These are phyloP conservation scores for Aphanocladium album DNA, from an alignment of 2,329 filamentous ascomycete genomes.

Conservation along the genomic window DNA sequence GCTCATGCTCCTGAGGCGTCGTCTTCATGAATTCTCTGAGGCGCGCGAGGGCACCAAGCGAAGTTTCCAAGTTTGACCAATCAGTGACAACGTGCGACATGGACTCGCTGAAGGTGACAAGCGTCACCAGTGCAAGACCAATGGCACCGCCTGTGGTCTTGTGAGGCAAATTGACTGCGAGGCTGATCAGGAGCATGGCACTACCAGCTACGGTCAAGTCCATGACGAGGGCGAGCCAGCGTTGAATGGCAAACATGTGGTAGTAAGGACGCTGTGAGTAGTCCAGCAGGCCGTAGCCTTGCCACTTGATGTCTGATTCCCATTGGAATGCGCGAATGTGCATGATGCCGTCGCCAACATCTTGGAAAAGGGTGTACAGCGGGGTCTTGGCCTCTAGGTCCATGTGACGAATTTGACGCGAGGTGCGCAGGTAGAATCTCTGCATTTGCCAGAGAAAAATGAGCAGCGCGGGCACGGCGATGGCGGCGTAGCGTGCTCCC, in stretches of 20 bases:
- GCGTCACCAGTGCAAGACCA: constrained; percentile 7
- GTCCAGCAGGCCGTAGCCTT: constrained; percentile 44
- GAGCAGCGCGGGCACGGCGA: constrained; percentile 22
- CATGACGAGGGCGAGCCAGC: constrained; percentile 48
- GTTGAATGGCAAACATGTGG: constrained; percentile 48
- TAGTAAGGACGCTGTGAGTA: constrained; percentile 51
- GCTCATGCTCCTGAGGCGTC: constrained; percentile 3
- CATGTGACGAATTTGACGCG: constrained; percentile 31
- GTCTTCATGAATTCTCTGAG: constrained; percentile 6
- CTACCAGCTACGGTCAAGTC: constrained; percentile 42
- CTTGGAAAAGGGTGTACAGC: constrained; percentile 33
- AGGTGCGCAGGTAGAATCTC: constrained; percentile 30
- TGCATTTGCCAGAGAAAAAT: constrained; percentile 26
- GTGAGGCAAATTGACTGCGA: constrained; percentile 1
- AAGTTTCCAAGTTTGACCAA: constrained; percentile 13
- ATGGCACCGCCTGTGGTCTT: constrained; percentile 3
- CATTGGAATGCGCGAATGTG: constrained; percentile 52
- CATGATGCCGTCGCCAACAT: constrained; percentile 39
- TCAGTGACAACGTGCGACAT: constrained; percentile 3
- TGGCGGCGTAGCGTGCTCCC: constrained; percentile 25
- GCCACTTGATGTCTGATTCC: constrained; percentile 36
- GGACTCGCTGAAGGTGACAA: constrained; percentile 9
- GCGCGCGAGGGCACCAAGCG: constrained; percentile 8
- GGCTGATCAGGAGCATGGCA: constrained; percentile 31
- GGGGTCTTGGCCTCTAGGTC: constrained; percentile 32